Percentiles rank a stretch among this genome's conserved stretches.
phyloP scores from a whole-genome alignment of 306 rosid species.

The Astragalus glycyphyllos region DNA sequence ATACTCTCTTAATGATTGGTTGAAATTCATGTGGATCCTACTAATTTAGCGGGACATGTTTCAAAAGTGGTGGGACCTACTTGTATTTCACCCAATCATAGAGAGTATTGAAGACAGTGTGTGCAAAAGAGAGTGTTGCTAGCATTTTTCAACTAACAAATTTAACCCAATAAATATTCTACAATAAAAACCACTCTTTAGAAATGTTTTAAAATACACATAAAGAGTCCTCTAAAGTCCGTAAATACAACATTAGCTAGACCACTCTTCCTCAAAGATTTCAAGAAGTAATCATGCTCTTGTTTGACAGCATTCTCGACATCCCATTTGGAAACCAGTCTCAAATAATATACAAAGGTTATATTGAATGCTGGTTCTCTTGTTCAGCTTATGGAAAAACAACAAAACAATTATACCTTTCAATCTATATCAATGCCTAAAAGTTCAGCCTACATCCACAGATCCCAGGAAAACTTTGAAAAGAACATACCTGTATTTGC shows the following conservation, averaged over 20 bases:
- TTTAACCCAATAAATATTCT: neutral
- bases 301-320: neutral
- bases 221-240: neutral
- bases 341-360: neutral
- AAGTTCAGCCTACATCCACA: conserved; percentile 26
- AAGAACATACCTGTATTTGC: conserved; percentile 61
- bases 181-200: neutral
- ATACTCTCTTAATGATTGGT: too few species aligned
- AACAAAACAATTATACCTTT: conserved; percentile 11
- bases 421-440: neutral
- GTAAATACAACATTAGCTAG: conserved; percentile 34
- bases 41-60: too few species aligned
- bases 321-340: conserved; percentile 20
- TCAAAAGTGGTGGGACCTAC: too few species aligned
- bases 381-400: neutral
- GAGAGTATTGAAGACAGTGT: too few species aligned
- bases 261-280: neutral
- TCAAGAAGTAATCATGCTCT: neutral
- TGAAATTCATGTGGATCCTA: too few species aligned
- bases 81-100: too few species aligned
- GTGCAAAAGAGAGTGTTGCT: too few species aligned
- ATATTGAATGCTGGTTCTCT: conserved; percentile 19
- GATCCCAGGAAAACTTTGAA: conserved; percentile 26
- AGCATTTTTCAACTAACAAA: neutral
- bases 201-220: conserved; percentile 15